A percentile compares a stretch with the other conserved stretches of the same genome.
Conservation (phyloP, 441 rosid species). For the Eutrema salsugineum region DNA sequence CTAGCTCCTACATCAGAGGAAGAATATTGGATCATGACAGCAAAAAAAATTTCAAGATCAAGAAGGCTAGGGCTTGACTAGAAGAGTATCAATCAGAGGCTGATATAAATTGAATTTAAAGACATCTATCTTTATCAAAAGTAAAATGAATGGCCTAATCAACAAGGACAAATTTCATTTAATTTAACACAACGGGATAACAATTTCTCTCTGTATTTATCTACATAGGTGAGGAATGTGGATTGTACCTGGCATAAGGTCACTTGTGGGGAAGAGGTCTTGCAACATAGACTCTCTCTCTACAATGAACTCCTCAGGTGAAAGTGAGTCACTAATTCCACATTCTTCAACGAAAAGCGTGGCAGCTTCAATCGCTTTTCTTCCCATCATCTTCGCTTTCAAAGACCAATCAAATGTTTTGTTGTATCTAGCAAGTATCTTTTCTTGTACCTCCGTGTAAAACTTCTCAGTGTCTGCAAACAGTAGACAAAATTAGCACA, state of each 20-base stretch:
- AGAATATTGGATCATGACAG: not conserved
- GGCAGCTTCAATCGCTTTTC: conserved; percentile 86
- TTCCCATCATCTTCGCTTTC: conserved; percentile 97
- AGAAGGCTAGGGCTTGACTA: not conserved
- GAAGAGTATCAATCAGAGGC: not conserved
- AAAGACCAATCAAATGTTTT: conserved; percentile 92
- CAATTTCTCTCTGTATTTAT: not conserved
- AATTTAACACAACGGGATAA: not conserved
- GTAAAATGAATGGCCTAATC: not conserved
- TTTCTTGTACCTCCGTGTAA: conserved; percentile 87
- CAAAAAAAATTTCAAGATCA: not conserved
- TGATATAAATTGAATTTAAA: not conserved
- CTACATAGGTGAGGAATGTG: not conserved
- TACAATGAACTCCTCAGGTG: conserved; percentile 72
- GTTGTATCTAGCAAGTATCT: conserved; percentile 74
- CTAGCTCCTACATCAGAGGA: conserved; percentile 57
- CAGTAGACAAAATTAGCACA: conserved; percentile 10
- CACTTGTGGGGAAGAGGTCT: conserved; percentile 69
- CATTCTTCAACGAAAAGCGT: conserved; percentile 73
- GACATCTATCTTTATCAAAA: not conserved
- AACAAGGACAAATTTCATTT: not conserved
- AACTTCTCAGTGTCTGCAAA: conserved; percentile 86
- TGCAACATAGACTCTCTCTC: conserved; percentile 84
- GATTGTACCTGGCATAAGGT: conserved; percentile 78
- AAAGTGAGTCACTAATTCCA: conserved; percentile 81